Evolutionary conservation across 148 eudicot genomes (phyloP).

Genomic region (Hydrangea macrophylla): DNA sequence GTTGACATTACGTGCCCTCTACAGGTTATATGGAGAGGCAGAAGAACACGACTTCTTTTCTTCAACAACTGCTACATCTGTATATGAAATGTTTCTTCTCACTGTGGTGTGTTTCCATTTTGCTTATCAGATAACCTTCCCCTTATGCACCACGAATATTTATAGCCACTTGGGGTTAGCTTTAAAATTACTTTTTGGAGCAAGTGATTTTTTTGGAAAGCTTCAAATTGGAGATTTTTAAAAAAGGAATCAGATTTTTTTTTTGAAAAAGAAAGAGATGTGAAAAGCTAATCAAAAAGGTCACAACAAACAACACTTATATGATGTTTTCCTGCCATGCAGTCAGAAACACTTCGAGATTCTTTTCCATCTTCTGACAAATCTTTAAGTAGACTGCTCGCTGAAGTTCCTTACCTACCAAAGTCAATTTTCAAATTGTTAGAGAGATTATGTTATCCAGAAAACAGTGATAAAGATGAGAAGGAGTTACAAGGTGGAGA

Average conservation of each 20-base stretch:
- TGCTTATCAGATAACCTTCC: not conserved
- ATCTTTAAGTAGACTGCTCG: slow-evolving; percentile 72
- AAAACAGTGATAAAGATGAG: slow-evolving; percentile 54
- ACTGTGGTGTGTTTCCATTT: slow-evolving; percentile 59
- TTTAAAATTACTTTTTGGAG: too few species aligned
- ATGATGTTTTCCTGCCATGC: slow-evolving; percentile 18
- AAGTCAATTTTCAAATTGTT: slow-evolving; percentile 66
- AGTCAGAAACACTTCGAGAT: slow-evolving; percentile 86
- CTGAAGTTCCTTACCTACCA: slow-evolving; percentile 90
- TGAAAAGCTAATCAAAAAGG: too few species aligned
- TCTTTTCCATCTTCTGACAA: slow-evolving; percentile 95
- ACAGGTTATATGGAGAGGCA: slow-evolving; percentile 82
- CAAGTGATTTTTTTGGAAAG: too few species aligned
- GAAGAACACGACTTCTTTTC: slow-evolving; percentile 87
- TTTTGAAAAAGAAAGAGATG: too few species aligned
- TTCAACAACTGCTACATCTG: slow-evolving; percentile 81
- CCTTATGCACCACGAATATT: slow-evolving; percentile 13
- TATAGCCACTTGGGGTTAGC: too few species aligned
- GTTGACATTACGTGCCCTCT: slow-evolving; percentile 92
- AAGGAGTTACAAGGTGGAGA: slow-evolving; percentile 77
- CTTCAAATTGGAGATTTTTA: too few species aligned
- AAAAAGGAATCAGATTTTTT: too few species aligned
- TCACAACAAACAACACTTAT: too few species aligned
- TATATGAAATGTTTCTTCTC: slow-evolving; percentile 83
- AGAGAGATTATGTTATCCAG: slow-evolving; percentile 76